Conservation (phyloP, 305 asterid species). For the Vinca major region DNA sequence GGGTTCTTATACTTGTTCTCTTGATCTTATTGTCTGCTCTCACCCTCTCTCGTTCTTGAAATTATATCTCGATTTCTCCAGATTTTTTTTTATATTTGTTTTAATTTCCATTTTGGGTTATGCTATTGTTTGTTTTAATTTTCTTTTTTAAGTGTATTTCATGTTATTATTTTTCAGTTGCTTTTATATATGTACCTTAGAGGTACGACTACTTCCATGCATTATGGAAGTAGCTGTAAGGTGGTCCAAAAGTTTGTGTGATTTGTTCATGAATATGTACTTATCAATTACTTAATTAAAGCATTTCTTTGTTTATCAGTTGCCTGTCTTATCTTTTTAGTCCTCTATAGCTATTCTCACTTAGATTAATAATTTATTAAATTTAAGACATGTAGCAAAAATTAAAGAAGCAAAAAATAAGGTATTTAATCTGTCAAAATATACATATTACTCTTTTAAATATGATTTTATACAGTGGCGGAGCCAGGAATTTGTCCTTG, state of each 20-base stretch:
- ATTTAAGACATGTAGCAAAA: too few species aligned
- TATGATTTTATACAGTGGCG: too few species aligned
- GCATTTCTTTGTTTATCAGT: background rate
- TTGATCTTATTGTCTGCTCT: conserved; percentile 50
- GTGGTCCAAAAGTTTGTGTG: background rate
- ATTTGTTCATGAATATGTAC: background rate
- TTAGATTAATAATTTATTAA: too few species aligned
- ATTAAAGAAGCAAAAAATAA: too few species aligned
- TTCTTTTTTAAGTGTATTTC: background rate
- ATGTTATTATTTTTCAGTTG: background rate
- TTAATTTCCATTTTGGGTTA: too few species aligned
- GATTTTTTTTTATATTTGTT: background rate
- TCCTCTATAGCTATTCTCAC: background rate
- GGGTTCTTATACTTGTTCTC: conserved; percentile 43
- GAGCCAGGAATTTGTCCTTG: too few species aligned
- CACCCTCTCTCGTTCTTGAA: conserved; percentile 37
- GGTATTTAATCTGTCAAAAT: too few species aligned
- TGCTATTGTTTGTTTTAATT: too few species aligned
- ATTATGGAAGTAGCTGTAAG: background rate
- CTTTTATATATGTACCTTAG: background rate
- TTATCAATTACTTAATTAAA: background rate
- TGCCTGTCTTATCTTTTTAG: background rate
- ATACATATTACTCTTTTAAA: too few species aligned
- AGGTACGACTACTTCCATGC: background rate
- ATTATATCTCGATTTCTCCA: too few species aligned